Percentiles rank a stretch among this genome's conserved stretches.
These are phyloP conservation scores for Cylindrotheca fusiformis DNA, from an alignment of 108 stramenopile species.

Conservation along the genomic window DNA sequence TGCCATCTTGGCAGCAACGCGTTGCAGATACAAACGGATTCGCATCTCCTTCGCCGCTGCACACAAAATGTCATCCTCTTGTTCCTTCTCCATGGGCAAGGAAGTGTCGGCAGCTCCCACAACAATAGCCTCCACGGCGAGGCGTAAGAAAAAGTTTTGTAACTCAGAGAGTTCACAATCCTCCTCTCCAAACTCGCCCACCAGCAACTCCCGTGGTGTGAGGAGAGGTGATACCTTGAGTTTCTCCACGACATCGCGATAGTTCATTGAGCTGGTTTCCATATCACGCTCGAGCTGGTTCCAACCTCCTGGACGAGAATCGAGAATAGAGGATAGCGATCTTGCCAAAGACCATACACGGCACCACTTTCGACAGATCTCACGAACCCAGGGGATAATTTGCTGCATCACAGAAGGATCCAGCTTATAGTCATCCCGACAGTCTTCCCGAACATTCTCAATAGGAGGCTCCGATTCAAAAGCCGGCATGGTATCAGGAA, in stretches of 20 bases:
- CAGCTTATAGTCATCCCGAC: background rate
- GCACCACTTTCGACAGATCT: background rate
- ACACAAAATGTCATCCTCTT: background rate
- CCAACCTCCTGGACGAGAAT: background rate
- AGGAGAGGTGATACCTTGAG: background rate
- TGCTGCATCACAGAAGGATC: background rate
- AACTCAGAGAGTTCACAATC: background rate
- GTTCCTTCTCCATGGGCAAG: background rate
- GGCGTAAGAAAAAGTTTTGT: background rate
- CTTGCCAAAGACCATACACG: background rate
- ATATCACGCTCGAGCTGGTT: background rate
- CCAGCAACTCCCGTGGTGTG: background rate
- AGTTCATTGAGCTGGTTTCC: background rate
- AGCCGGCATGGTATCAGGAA: background rate
- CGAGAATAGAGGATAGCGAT: background rate
- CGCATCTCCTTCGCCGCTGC: background rate
- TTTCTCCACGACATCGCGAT: background rate
- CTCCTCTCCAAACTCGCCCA: background rate
- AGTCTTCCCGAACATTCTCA: background rate
- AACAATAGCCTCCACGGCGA: background rate
- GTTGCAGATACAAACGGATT: background rate
- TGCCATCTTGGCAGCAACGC: background rate
- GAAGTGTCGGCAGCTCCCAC: background rate
- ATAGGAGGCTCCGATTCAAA: background rate
- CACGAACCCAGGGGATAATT: background rate